phyloP scores from a whole-genome alignment of 228 moss, liverwort and hornwort species.

The Sphagnum magellanicum region DNA sequence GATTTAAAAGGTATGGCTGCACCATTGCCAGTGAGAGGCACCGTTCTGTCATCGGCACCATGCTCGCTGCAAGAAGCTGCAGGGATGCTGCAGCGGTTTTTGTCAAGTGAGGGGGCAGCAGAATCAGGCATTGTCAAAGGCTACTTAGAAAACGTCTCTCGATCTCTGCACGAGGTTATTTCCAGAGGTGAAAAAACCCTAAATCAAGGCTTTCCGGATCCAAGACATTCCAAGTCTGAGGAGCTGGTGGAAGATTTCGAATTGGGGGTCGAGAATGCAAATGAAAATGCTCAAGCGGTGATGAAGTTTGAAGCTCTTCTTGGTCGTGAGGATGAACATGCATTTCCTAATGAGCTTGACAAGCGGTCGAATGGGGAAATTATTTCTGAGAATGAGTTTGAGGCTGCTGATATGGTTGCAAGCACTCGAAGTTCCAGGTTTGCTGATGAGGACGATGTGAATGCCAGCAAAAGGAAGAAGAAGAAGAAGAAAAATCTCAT shows the following conservation, averaged over 20 bases:
- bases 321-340: conserved; percentile 35
- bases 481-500: conserved; percentile 24
- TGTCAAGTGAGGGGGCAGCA: conserved; percentile 31
- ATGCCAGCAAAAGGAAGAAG: conserved; percentile 26
- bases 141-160: conserved; percentile 37
- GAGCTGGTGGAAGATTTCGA: background rate
- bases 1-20: conserved; percentile 13
- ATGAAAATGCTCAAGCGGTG: conserved; percentile 23
- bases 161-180: conserved; percentile 37
- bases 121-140: conserved; percentile 36
- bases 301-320: conserved; percentile 41
- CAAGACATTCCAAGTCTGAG: conserved; percentile 2
- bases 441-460: conserved; percentile 14
- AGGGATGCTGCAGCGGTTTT: conserved; percentile 31
- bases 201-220: conserved; percentile 8
- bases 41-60: conserved; percentile 41
- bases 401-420: conserved; percentile 18
- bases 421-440: conserved; percentile 12
- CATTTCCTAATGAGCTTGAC: conserved; percentile 3
- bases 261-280: conserved; percentile 4
- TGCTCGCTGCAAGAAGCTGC: conserved; percentile 46
- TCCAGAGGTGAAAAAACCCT: conserved; percentile 17
- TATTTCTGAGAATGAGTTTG: conserved; percentile 16
- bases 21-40: conserved; percentile 38
- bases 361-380: conserved; percentile 9